phyloP scores from a whole-genome alignment of 1,139 yeast species.

The Pichia sp. region DNA sequence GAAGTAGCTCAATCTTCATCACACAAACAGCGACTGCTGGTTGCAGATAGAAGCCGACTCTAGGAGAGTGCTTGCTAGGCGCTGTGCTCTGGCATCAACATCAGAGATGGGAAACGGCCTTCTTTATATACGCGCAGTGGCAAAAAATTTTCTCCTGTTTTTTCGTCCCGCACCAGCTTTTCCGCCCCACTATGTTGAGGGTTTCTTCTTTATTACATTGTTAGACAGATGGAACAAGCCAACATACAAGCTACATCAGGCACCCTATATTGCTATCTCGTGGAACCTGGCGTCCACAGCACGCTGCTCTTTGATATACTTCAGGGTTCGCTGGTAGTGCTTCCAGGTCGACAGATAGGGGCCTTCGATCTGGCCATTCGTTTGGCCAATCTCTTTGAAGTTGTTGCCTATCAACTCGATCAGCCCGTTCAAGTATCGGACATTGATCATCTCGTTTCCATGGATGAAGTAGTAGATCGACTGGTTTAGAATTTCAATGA shows the following conservation, averaged over 20 bases:
- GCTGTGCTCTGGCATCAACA: not conserved
- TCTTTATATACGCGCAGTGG: not conserved
- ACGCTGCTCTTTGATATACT: constrained; percentile 64
- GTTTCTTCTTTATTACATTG: not conserved
- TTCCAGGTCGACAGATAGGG: constrained; percentile 37
- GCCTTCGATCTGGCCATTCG: constrained; percentile 9
- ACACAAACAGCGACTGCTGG: constrained; percentile 30
- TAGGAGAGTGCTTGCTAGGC: not conserved
- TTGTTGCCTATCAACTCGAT: constrained; percentile 81
- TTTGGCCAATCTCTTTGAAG: constrained; percentile 48
- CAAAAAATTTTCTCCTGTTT: not conserved
- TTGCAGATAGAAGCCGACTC: constrained; percentile 4
- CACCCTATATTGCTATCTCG: constrained; percentile 12
- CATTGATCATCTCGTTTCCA: constrained; percentile 69
- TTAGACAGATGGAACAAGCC: not conserved
- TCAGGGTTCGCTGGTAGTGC: constrained; percentile 65
- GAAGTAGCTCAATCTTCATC: constrained; percentile 59
- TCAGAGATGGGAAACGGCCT: not conserved
- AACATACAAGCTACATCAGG: not conserved
- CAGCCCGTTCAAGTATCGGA: constrained; percentile 76
- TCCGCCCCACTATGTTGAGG: not conserved
- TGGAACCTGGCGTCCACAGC: constrained; percentile 58
- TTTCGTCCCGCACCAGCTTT: not conserved
- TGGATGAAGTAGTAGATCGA: constrained; percentile 82
- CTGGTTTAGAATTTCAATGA: constrained; percentile 83